Percentiles rank a stretch among this genome's conserved stretches.
phyloP scores from a whole-genome alignment of 2,329 filamentous ascomycete genomes.

The Chaetomium strumarium region DNA sequence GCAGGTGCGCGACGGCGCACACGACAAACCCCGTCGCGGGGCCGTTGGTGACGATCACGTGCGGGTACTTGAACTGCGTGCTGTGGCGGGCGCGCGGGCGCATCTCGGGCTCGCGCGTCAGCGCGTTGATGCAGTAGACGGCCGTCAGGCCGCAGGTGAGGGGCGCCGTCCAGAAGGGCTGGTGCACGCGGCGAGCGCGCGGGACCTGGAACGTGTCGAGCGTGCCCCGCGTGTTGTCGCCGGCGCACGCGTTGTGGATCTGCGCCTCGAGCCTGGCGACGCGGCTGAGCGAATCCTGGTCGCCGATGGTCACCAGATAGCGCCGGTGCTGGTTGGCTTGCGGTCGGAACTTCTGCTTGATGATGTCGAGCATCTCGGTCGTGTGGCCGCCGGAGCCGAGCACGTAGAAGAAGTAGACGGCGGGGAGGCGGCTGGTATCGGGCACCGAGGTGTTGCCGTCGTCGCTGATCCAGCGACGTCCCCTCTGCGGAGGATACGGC shows the following conservation, averaged over 20 bases:
- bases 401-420: slow-evolving; percentile 64
- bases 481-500: not conserved
- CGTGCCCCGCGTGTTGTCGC: slow-evolving; percentile 36
- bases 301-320: slow-evolving; percentile 74
- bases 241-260: slow-evolving; percentile 31
- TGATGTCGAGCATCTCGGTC: slow-evolving; percentile 85
- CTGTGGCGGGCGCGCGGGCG: slow-evolving; percentile 15
- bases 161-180: slow-evolving; percentile 68
- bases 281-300: slow-evolving; percentile 61
- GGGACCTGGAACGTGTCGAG: slow-evolving; percentile 65
- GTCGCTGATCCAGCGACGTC: slow-evolving; percentile 5
- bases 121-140: slow-evolving; percentile 36
- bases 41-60: slow-evolving; percentile 79
- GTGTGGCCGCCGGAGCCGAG: slow-evolving; percentile 94
- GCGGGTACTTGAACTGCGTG: slow-evolving; percentile 47
- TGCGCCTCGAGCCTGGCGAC: slow-evolving; percentile 59
- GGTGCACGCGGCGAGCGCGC: slow-evolving; percentile 75
- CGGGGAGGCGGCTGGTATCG: slow-evolving; percentile 19
- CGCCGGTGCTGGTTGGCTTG: slow-evolving; percentile 60
- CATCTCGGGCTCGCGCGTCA: slow-evolving; percentile 27
- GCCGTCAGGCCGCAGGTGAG: slow-evolving; percentile 57
- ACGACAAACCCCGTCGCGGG: slow-evolving; percentile 83
- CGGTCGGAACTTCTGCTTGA: slow-evolving; percentile 53
- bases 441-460: slow-evolving; percentile 2
- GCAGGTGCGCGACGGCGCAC: slow-evolving; percentile 41